Base-by-base conservation (phyloP, 768 basidiomycete species). In the Serendipita sp. region DNA sequence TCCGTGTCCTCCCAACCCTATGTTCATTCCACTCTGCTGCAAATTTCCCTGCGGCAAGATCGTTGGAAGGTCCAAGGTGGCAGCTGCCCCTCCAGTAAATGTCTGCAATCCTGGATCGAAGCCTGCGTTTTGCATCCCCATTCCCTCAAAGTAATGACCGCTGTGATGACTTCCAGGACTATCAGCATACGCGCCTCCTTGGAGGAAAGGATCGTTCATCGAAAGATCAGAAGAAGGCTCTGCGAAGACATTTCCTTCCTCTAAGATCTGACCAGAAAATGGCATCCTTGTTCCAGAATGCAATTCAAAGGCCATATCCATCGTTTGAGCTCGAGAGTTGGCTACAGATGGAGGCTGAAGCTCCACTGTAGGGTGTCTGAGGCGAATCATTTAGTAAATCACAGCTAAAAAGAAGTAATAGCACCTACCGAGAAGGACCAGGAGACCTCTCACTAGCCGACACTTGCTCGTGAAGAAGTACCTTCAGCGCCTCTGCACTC, bases 401-500 rank as follows among this genome's bases (percentile, higher is more conserved):
- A 5, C 9, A 28, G 31, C 3, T 31, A 13, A 22, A 9, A 50
- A 26, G 3, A 2, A n/a, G 50, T 30, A 7, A 50, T 63, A n/a
- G n/a, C 26, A 50, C 28, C 20, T n/a, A 33, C 62, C 62, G 13
- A 31, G 62, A 33, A 7, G 33, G 62, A 31, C 62, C 24, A 42
- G 62, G 41, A 31, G 51, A 31, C 20, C 28, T 26, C 48, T 63
- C 62, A 28, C 42, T 60, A 33, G 31, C 20, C 17, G 48, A 50
- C 11, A 53, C 62, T 20, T 77, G 75, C 45, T 79, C 75, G 33
- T 75, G 69, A 60, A 77, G 64, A 9, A 81, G 72, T 13, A 72
- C 69, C 20, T 71, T 70, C 60, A 82, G 71, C 43, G 81, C 81
- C 14, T 72, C 74, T 2, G 75, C 76, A 61, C 79, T 78, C 65